phyloP scores from a whole-genome alignment of 2,329 filamentous ascomycete genomes.

The Rhynchosporium graminicola region DNA sequence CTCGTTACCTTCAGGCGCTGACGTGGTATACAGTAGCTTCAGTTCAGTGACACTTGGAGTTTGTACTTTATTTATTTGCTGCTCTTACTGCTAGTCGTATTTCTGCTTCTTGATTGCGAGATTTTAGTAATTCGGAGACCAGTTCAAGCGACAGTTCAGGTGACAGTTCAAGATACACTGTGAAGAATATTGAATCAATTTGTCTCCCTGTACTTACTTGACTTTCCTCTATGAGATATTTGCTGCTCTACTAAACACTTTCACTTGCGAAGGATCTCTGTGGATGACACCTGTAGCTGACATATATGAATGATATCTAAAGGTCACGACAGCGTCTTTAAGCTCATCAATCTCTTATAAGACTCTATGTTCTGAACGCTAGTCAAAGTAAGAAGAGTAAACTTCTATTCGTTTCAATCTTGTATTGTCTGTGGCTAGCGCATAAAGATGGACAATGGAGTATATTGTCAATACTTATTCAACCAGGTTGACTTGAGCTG shows the following conservation, averaged over 20 bases:
- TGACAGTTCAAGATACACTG: not conserved
- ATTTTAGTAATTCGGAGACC: not conserved
- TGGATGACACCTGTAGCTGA: too few relatives aligned
- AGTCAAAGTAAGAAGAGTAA: not conserved
- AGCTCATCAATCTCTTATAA: not conserved
- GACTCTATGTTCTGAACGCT: not conserved
- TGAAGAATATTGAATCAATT: not conserved
- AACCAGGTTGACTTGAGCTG: slow-evolving; percentile 17
- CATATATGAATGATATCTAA: not conserved
- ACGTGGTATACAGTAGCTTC: too few relatives aligned
- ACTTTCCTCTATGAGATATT: not conserved
- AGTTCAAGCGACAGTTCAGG: not conserved
- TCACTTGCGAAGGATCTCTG: not conserved
- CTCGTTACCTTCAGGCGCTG: too few relatives aligned
- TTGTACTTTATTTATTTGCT: not conserved
- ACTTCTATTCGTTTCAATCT: not conserved
- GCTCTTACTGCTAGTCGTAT: not conserved
- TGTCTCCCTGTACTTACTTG: not conserved
- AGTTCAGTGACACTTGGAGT: not conserved
- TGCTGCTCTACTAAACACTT: not conserved
- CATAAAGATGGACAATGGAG: slow-evolving; percentile 23
- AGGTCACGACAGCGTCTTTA: not conserved
- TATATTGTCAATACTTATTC: slow-evolving; percentile 10
- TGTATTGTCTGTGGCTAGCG: not conserved
- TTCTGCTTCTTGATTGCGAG: not conserved